Conservation (phyloP, 495 filamentous ascomycete species). For the Staphylotrichum tortipilum region DNA sequence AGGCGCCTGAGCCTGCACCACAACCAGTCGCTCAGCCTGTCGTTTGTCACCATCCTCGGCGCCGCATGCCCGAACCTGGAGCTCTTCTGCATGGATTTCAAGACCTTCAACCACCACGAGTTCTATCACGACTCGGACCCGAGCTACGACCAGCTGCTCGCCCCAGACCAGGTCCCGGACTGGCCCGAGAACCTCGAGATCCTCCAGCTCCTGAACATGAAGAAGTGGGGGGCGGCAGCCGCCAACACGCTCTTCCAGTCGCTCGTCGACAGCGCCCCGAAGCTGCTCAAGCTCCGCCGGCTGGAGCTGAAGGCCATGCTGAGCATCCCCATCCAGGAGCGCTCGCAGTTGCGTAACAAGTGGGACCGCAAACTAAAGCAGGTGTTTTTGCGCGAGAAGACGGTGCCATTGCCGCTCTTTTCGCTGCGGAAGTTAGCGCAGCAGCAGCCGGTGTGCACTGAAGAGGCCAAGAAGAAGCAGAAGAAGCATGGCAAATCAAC, state of each 20-base stretch:
- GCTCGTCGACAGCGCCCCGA: constrained; percentile 56
- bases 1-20: constrained; percentile 60
- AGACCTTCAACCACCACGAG: constrained; percentile 50
- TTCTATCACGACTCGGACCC: constrained; percentile 56
- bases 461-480: neutral
- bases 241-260: constrained; percentile 71
- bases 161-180: constrained; percentile 50
- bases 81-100: constrained; percentile 62
- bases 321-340: constrained; percentile 67
- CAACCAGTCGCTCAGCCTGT: constrained; percentile 65
- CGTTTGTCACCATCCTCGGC: constrained; percentile 56
- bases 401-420: constrained; percentile 38
- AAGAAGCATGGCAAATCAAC: neutral
- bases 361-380: constrained; percentile 57
- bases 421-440: constrained; percentile 17
- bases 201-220: constrained; percentile 65
- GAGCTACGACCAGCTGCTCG: constrained; percentile 55
- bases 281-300: constrained; percentile 53
- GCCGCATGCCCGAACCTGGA: constrained; percentile 58
- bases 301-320: constrained; percentile 65
- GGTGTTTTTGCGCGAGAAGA: constrained; percentile 53
- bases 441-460: neutral
- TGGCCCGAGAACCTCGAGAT: constrained; percentile 64
- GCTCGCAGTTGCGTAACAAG: constrained; percentile 60
- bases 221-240: constrained; percentile 54